Evolutionary conservation across 2,329 filamentous ascomycete genomes (phyloP), one percentile per base, ranked within the genome.

Genomic region (Hysterium pulicare): DNA sequence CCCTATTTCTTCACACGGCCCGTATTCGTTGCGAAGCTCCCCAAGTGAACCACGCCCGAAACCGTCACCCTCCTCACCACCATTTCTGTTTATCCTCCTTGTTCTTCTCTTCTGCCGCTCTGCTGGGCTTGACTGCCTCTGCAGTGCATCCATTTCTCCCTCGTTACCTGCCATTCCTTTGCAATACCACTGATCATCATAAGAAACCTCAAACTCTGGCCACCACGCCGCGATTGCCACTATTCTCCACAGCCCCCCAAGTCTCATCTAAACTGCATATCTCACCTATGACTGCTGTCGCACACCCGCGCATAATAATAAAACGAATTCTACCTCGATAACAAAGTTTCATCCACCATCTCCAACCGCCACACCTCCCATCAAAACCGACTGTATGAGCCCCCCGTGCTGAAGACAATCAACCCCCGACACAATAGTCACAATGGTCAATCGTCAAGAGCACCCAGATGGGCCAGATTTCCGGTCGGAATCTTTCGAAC

Each of bases 401-500:
- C 17, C 8, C 32, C 32, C 7, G 8, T 34, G 8, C 32, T 34
- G 15, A 9, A 34, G 8, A 16, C 7, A 20, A 16, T 15, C n/a
- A 34, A 34, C 13, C 17, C 13, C 9, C 15, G 7, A 15, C 34
- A 17, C 26, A 26, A 39, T 40, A 44, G 24, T 40, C 42, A 40
- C 47, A 49, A 67, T 65, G 54, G 49, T 51, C 28, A 56, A 58
- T 51, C 49, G 51, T 28, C 54, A 45, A 31, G 49, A 64, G 26
- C 61, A 59, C 50, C 64, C 64, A 11, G 53, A 51, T 41, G 57
- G 52, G 48, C 52, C 64, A 34, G 59, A 66, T 10, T 53, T 63
- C 36, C 63, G 61, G 42, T 56, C 61, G 13, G 31, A 30, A 23
- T 47, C 42, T 15, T 36, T 42, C 23, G 36, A 41, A n/a, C 37